Conservation (phyloP, 805 yeast genomes). For the Suhomyces xylopsoci region DNA sequence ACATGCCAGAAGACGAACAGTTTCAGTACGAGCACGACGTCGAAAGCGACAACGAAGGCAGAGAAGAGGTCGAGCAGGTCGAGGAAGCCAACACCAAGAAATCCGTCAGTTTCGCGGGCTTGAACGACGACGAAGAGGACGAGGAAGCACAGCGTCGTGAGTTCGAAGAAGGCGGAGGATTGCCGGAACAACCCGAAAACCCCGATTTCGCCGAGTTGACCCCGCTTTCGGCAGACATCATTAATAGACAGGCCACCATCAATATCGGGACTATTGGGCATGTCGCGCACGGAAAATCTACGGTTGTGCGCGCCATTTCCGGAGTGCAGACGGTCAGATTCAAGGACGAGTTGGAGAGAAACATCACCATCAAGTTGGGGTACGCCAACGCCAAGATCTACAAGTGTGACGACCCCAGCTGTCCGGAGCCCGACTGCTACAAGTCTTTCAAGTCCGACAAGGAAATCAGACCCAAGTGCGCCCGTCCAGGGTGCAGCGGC, state of each 20-base stretch:
- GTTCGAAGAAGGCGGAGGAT: conserved; percentile 97
- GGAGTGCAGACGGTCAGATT: conserved; percentile 99
- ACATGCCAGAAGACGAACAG: conserved; percentile 35
- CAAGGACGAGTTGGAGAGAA: conserved; percentile 98
- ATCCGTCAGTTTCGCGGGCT: conserved; percentile 76
- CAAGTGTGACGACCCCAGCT: conserved; percentile 78
- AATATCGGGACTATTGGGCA: conserved; percentile 97
- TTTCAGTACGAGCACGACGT: conserved; percentile 52
- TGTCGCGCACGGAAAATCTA: conserved; percentile 93
- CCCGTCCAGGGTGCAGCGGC: conserved; percentile 82
- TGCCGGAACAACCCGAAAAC: conserved; percentile 91
- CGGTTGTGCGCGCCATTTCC: conserved; percentile 93
- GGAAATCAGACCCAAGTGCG: conserved; percentile 92
- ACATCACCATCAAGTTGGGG: conserved; percentile 96
- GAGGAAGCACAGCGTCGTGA: conserved; percentile 79
- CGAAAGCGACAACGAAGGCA: conserved; percentile 45
- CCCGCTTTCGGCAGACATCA: conserved; percentile 91
- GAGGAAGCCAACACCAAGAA: conserved; percentile 49
- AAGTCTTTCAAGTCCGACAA: conserved; percentile 91
- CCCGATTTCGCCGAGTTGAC: conserved; percentile 80
- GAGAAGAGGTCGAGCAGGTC: conserved; percentile 39
- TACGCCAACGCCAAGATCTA: conserved; percentile 98
- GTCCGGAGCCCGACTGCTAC: conserved; percentile 95
- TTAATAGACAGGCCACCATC: conserved; percentile 97
- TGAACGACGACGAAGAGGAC: conserved; percentile 62